Percentiles rank a stretch among this genome's conserved stretches.
These are phyloP conservation scores for Boletus sp. DNA, from an alignment of 768 basidiomycete genomes.

Conservation along the genomic window DNA sequence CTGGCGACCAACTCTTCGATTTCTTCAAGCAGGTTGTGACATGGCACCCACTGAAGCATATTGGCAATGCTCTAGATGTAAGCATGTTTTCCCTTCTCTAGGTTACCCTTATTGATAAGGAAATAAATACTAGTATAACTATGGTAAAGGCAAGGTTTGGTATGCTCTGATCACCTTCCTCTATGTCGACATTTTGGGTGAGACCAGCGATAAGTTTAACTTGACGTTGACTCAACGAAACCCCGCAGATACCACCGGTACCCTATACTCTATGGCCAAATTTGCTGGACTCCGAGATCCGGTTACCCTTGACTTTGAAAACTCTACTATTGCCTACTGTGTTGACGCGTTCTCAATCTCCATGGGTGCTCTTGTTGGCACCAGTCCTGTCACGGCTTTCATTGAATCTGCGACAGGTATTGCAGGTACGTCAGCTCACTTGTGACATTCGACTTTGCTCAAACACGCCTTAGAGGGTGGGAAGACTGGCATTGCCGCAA, in stretches of 20 bases:
- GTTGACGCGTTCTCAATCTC: constrained; percentile 79
- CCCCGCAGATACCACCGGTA: constrained; percentile 49
- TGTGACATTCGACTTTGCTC: neutral
- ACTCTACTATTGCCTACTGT: constrained; percentile 77
- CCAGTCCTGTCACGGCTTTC: constrained; percentile 79
- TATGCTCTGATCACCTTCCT: constrained; percentile 87
- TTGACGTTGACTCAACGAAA: neutral
- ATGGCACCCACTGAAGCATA: constrained; percentile 58
- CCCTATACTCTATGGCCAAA: constrained; percentile 87
- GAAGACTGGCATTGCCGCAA: constrained; percentile 79
- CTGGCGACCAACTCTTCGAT: constrained; percentile 71
- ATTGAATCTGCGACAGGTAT: constrained; percentile 84
- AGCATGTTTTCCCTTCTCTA: constrained; percentile 19
- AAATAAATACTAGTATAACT: constrained; percentile 38
- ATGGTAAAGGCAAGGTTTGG: constrained; percentile 73
- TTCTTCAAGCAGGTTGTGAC: constrained; percentile 84
- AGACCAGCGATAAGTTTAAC: constrained; percentile 15
- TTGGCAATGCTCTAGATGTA: constrained; percentile 70
- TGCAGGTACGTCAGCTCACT: constrained; percentile 41
- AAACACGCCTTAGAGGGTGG: constrained; percentile 61
- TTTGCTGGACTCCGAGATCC: constrained; percentile 86
- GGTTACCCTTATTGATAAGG: constrained; percentile 4
- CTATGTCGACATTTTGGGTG: constrained; percentile 82
- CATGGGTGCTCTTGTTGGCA: constrained; percentile 77
- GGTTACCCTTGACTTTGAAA: constrained; percentile 83